Evolutionary conservation across 306 rosid species (phyloP).

Genomic region (Quercus berberidifolia): DNA sequence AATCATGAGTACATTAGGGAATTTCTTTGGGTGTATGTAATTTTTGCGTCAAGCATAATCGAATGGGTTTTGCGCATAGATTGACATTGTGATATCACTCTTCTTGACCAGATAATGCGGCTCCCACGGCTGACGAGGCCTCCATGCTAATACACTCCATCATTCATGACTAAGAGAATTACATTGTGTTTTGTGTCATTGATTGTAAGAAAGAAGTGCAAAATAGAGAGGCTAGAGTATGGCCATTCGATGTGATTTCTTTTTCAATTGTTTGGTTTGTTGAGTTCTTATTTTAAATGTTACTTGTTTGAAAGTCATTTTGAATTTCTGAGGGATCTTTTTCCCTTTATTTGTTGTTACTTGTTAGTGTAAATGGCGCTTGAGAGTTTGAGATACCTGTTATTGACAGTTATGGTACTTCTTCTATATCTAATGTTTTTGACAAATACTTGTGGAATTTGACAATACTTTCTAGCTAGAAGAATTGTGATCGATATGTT

Average conservation of each 20-base stretch:
- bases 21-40: background rate
- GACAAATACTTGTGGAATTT: too few relatives aligned
- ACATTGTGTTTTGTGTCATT: too few relatives aligned
- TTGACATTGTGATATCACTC: background rate
- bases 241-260: background rate
- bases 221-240: background rate
- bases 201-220: background rate
- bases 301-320: too few relatives aligned
- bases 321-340: too few relatives aligned
- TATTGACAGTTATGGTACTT: too few relatives aligned
- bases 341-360: too few relatives aligned
- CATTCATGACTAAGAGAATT: conserved; percentile 28
- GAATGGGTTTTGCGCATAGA: background rate
- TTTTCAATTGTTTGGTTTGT: background rate
- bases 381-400: too few relatives aligned
- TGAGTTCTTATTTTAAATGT: too few relatives aligned
- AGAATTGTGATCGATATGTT: too few relatives aligned
- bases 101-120: conserved; percentile 34
- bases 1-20: background rate
- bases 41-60: background rate
- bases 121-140: conserved; percentile 47
- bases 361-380: too few relatives aligned
- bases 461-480: too few relatives aligned
- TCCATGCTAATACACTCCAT: conserved; percentile 39
- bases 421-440: too few relatives aligned